Conservation (phyloP, 2,329 filamentous ascomycete genomes). For the Trichoderma aggressivum region DNA sequence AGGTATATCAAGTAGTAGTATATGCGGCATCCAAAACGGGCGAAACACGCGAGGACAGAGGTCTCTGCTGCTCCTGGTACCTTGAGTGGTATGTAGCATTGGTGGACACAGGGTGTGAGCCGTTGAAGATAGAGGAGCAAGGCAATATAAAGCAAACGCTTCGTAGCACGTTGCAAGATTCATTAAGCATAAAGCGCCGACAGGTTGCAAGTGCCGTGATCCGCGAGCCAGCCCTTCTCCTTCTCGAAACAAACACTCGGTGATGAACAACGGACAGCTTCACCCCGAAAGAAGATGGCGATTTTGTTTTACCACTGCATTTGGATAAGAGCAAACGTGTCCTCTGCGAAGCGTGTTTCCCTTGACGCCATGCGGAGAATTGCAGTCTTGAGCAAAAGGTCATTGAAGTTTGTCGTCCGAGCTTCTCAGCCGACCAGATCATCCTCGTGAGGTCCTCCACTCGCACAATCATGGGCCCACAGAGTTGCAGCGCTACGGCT, state of each 20-base stretch:
- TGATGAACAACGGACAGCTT: not conserved
- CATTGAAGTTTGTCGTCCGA: not conserved
- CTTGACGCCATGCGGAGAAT: not conserved
- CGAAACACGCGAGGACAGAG: not conserved
- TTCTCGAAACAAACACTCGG: not conserved
- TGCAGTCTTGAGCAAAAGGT: not conserved
- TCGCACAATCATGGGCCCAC: not conserved
- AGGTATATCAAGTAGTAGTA: not conserved
- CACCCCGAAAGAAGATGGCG: not conserved
- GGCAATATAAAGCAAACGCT: not conserved
- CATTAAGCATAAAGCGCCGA: not conserved
- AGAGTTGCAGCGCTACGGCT: not conserved
- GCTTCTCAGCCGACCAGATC: slow-evolving; percentile 1
- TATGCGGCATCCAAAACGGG: not conserved
- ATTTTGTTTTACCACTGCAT: not conserved
- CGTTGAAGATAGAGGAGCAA: not conserved
- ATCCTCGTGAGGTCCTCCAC: not conserved
- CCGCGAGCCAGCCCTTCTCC: not conserved
- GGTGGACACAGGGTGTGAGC: not conserved
- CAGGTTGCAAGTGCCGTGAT: not conserved
- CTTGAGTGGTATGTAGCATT: not conserved
- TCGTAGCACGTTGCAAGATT: not conserved
- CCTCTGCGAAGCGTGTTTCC: not conserved
- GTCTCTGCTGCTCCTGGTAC: not conserved
- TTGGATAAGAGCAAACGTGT: not conserved